Percentiles rank a stretch among this genome's conserved stretches.
Conservation (phyloP, 805 yeast species). For the Millerago galiae region DNA sequence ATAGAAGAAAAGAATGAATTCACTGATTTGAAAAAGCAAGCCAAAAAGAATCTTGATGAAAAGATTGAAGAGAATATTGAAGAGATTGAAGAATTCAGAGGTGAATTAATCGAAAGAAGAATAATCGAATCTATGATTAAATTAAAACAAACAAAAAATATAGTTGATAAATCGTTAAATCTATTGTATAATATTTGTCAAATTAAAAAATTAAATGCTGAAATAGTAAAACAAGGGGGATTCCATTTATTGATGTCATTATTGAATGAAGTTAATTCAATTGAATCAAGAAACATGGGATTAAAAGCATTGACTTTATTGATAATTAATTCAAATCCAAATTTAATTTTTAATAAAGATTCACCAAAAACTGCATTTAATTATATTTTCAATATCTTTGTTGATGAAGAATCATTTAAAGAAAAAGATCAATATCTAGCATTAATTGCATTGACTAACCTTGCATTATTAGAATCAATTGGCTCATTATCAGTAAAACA, state of each 20-base stretch:
- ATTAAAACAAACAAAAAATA: slow-evolving; percentile 15
- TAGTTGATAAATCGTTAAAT: slow-evolving; percentile 25
- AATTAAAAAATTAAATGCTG: slow-evolving; percentile 18
- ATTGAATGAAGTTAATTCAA: slow-evolving; percentile 6
- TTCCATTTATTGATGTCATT: slow-evolving; percentile 29
- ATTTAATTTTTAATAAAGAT: slow-evolving; percentile 27
- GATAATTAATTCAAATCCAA: slow-evolving; percentile 41
- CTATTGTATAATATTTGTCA: slow-evolving; percentile 27
- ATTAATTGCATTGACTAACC: slow-evolving; percentile 59
- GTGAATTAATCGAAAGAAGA: slow-evolving; percentile 20
- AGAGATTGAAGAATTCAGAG: slow-evolving; percentile 13
- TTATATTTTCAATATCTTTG: slow-evolving; percentile 34
- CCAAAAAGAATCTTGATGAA: slow-evolving; percentile 24
- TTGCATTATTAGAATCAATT: slow-evolving; percentile 38
- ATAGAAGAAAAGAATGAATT: slow-evolving; percentile 22
- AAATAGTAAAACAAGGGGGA: slow-evolving; percentile 42
- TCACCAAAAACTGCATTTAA: slow-evolving; percentile 20
- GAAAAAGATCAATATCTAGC: slow-evolving; percentile 42
- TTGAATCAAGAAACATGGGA: slow-evolving; percentile 23
- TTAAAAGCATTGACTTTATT: slow-evolving; percentile 38
- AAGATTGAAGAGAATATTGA: slow-evolving; percentile 10
- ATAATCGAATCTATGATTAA: slow-evolving; percentile 11
- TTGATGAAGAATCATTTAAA: slow-evolving; percentile 16
- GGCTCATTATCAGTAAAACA: slow-evolving; percentile 27
- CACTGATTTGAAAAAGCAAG: slow-evolving; percentile 25